Percentiles rank a stretch among this genome's conserved stretches.
These are phyloP conservation scores for Botrytis deweyae DNA, from an alignment of 2,329 filamentous ascomycete genomes.

Conservation along the genomic window DNA sequence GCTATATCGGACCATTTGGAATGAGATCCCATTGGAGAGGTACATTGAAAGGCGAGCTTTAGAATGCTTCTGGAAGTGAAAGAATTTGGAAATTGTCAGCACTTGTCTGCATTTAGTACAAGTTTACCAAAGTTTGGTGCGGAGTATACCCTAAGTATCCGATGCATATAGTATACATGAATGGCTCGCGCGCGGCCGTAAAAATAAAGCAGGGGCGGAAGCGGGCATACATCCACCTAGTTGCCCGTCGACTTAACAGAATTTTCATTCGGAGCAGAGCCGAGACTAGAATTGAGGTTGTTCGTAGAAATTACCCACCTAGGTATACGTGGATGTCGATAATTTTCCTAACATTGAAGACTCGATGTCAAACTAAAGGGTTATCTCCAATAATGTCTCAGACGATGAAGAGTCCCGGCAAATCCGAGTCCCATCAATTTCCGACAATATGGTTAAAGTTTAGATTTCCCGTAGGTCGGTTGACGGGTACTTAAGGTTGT, in stretches of 20 bases:
- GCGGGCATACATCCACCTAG: slow-evolving; percentile 9
- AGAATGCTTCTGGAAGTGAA: slow-evolving; percentile 6
- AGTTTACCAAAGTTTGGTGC: not conserved
- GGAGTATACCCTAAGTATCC: slow-evolving; percentile 9
- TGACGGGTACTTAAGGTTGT: slow-evolving; percentile 4
- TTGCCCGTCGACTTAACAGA: slow-evolving; percentile 1
- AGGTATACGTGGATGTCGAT: not conserved
- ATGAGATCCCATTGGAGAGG: not conserved
- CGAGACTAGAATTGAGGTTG: not conserved
- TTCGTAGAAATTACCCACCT: not conserved
- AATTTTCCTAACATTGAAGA: not conserved
- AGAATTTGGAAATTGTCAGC: slow-evolving; percentile 15
- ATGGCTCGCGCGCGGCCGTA: not conserved
- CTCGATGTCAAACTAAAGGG: not conserved
- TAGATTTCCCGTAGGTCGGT: slow-evolving; percentile 17
- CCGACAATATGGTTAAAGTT: slow-evolving; percentile 23
- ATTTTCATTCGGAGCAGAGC: not conserved
- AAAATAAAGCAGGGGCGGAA: slow-evolving; percentile 5
- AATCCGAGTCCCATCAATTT: slow-evolving; percentile 13
- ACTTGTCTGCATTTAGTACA: slow-evolving; percentile 12
- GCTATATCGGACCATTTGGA: not conserved
- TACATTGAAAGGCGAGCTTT: not conserved
- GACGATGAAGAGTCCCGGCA: not conserved
- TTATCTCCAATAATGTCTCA: not conserved
- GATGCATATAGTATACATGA: slow-evolving; percentile 13